Evolutionary conservation across 2,329 filamentous ascomycete species (phyloP), one percentile per base, ranked within the genome.

Genomic region (Ceratocystis cacaofunesta): DNA sequence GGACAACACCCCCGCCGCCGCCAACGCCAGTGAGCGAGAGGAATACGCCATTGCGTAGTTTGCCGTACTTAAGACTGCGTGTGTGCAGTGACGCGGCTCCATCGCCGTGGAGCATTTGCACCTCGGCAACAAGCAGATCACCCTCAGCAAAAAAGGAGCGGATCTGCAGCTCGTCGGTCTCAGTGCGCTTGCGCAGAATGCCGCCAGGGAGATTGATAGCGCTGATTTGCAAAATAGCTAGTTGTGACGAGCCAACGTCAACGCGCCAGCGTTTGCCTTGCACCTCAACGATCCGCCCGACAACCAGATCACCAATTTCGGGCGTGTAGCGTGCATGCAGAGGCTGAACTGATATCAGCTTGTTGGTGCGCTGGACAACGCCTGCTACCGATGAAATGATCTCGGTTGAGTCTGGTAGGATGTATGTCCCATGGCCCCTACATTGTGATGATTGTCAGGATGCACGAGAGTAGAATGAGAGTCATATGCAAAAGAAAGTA

Each of bases 101-200:
- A 75, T 97, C 92, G 66, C 85, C 82, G 74, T 91, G 90, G 65
- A 99, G 79, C 70, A 85, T 84, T 80, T 99, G 94, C 65, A 99
- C 94, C 77, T 99, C 94, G 0, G 94, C 94, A 19, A 97, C 89
- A 17, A 99, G 78, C 63, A 99, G 78, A 74, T 99, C 94, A 12
- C 94, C 94, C 76, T 99, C 94, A 65, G 88, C 86, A 77, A 99
- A 97, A 76, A 96, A 99, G n/a, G 86, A 90, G 62, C 94, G 85
- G 75, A 99, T 97, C 76, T 97, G 94, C 71, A 99, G 81, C 78
- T 97, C 94, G 75, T 99, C 94, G 17, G 94, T 95, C 72, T 92
- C 92, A 32, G 94, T 99, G 69, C 94, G 82, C 73, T 92, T 89
- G 67, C 94, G 85, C 71, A 96, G 80, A 69, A 96, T 95, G 43